These are phyloP conservation scores for Cutaneotrichosporon cavernicola DNA, from an alignment of 1,284 basidiomycete species.

Conservation along the genomic window DNA sequence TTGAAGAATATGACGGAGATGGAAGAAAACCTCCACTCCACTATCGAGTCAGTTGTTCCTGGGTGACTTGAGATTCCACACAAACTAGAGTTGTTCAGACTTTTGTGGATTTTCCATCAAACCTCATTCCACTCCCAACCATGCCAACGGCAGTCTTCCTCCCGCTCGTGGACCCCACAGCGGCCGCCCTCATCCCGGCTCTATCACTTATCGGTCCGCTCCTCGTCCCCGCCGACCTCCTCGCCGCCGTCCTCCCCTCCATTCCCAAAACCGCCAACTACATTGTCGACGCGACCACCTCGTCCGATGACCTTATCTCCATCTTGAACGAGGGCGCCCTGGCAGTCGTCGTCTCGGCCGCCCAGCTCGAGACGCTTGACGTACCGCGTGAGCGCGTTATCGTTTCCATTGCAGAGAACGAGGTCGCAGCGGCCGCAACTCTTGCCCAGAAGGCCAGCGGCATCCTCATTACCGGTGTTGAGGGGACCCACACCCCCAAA, in stretches of 20 bases:
- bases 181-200: conserved; percentile 59
- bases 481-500: conserved; percentile 60
- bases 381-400: conserved; percentile 72
- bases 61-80: neutral
- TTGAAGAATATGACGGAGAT: neutral
- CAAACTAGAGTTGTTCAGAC: neutral
- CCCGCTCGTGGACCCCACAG: conserved; percentile 50
- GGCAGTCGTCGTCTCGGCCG: conserved; percentile 70
- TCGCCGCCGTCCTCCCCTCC: conserved; percentile 39
- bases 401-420: conserved; percentile 68
- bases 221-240: conserved; percentile 57
- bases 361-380: conserved; percentile 63
- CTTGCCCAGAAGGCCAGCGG: conserved; percentile 48
- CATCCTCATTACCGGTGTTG: conserved; percentile 35
- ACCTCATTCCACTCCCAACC: conserved; percentile 8
- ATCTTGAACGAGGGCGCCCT: conserved; percentile 73
- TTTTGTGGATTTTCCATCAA: neutral
- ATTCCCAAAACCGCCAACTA: conserved; percentile 48
- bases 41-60: neutral
- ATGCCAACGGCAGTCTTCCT: conserved; percentile 54
- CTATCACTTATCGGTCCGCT: conserved; percentile 74
- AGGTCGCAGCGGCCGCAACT: conserved; percentile 68
- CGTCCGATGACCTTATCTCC: conserved; percentile 63
- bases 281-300: conserved; percentile 61
- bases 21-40: neutral